Evolutionary conservation across 768 basidiomycete genomes (phyloP), one percentile per base, ranked within the genome.

Genomic region (Hygrocybe punicea): DNA sequence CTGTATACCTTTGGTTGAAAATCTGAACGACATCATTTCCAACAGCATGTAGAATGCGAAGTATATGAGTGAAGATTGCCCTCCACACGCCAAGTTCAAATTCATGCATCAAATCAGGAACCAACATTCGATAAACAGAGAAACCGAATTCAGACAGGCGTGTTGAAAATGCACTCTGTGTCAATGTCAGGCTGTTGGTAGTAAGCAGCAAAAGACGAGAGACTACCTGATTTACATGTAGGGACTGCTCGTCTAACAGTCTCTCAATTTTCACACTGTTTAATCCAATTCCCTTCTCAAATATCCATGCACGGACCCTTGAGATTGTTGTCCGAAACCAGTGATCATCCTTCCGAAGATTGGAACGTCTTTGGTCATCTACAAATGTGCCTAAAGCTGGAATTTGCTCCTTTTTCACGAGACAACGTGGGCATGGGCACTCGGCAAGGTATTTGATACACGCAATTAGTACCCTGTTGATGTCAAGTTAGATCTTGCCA

Each of bases 1-100:
- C 21, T 9, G 35, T 35, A 39, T 39, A 67, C 62, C 67, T 29
- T 51, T 59, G n/a, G 24, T 69, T 59, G 3, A 69, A n/a, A 35
- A 24, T 47, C 53, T 47, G 45, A 33, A 69, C 48, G 3, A 7
- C 11, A 14, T 57, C 58, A 4, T 35, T 33, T 14, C 58, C 57
- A 35, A 52, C 11, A 1, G 57, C 58, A 14, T 63, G 25, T 3
- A 71, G 53, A 4, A 70, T 62, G 3, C 69, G 65, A 2, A 71
- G 46, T 1, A 69, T 51, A 50, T 71, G 71, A 1, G 51, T 58
- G 17, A 72, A 63, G 0, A 71, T 10, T 1, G 63, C 54, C 49
- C 70, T 72, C 61, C 63, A 65, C 1, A 60, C 64, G 2, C 70
- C 71, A 2, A 69, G 60, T 54, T 70, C 68, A 48, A 69, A 58